These are phyloP conservation scores for Zygosaccharomyces lentus DNA, from an alignment of 805 yeast genomes.

Conservation along the genomic window DNA sequence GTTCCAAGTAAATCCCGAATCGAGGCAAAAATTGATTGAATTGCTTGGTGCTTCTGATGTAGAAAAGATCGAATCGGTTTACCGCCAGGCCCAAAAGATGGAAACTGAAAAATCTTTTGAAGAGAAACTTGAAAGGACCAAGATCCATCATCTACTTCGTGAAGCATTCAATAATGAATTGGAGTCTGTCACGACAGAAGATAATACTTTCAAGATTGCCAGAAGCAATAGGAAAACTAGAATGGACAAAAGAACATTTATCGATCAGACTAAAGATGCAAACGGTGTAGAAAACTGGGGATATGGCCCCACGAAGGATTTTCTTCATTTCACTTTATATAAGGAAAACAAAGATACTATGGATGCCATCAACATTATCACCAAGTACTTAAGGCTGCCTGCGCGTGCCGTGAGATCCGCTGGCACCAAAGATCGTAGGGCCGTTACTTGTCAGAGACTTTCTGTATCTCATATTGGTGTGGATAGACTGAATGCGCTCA, in stretches of 20 bases:
- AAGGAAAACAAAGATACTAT: slow-evolving; percentile 96
- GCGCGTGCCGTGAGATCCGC: slow-evolving; percentile 70
- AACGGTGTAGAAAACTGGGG: slow-evolving; percentile 63
- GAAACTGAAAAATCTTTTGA: slow-evolving; percentile 54
- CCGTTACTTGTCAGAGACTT: slow-evolving; percentile 83
- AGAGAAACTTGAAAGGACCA: slow-evolving; percentile 71
- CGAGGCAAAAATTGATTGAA: slow-evolving; percentile 45
- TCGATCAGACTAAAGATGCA: slow-evolving; percentile 36
- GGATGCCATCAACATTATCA: slow-evolving; percentile 79
- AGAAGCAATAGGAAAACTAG: slow-evolving; percentile 45
- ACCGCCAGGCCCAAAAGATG: slow-evolving; percentile 51
- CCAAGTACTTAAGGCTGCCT: slow-evolving; percentile 73
- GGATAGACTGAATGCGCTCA: slow-evolving; percentile 71
- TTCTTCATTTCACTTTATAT: slow-evolving; percentile 72
- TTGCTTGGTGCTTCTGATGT: slow-evolving; percentile 59
- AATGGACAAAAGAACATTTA: slow-evolving; percentile 37
- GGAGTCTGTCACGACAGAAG: slow-evolving; percentile 73
- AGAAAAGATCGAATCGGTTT: slow-evolving; percentile 50
- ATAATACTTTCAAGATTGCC: slow-evolving; percentile 61
- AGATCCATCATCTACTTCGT: slow-evolving; percentile 72
- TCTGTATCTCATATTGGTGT: slow-evolving; percentile 65
- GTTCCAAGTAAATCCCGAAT: slow-evolving; percentile 45
- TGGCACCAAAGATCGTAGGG: slow-evolving; percentile 96
- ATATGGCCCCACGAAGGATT: slow-evolving; percentile 66
- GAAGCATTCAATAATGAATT: slow-evolving; percentile 66